Conservation (phyloP, 345 rosid genomes). For the Streptanthus diversifolius region DNA sequence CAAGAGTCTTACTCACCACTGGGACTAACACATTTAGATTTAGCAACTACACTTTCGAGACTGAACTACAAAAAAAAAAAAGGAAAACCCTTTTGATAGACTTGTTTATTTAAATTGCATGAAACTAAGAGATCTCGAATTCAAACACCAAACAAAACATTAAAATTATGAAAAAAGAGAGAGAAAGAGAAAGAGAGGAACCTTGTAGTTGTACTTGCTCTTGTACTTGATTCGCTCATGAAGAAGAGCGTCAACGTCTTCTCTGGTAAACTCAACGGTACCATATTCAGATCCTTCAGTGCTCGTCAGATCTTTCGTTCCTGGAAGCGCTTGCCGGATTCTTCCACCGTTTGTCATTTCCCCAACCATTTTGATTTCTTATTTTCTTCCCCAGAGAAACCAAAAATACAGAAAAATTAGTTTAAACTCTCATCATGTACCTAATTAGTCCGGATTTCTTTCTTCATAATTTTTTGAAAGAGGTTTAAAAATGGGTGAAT, state of each 20-base stretch:
- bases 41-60: background rate
- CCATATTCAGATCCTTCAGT: constrained; percentile 62
- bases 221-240: constrained; percentile 55
- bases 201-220: constrained; percentile 87
- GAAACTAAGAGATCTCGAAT: constrained; percentile 13
- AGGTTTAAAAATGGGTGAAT: background rate
- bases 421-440: background rate
- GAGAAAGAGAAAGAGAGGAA: constrained; percentile 13
- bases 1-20: background rate
- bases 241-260: constrained; percentile 61
- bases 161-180: background rate
- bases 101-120: constrained; percentile 6
- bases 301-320: constrained; percentile 56
- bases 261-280: constrained; percentile 55
- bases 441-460: constrained; percentile 29
- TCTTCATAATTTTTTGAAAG: background rate
- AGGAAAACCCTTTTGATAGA: background rate
- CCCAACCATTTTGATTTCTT: constrained; percentile 37
- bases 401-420: background rate
- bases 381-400: background rate
- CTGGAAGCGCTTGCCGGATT: constrained; percentile 47
- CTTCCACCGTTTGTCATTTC: constrained; percentile 43
- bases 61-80: background rate
- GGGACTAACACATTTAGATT: background rate
- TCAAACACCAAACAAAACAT: background rate